Conservation (phyloP, 345 rosid genomes). For the Bruguiera sexangula region DNA sequence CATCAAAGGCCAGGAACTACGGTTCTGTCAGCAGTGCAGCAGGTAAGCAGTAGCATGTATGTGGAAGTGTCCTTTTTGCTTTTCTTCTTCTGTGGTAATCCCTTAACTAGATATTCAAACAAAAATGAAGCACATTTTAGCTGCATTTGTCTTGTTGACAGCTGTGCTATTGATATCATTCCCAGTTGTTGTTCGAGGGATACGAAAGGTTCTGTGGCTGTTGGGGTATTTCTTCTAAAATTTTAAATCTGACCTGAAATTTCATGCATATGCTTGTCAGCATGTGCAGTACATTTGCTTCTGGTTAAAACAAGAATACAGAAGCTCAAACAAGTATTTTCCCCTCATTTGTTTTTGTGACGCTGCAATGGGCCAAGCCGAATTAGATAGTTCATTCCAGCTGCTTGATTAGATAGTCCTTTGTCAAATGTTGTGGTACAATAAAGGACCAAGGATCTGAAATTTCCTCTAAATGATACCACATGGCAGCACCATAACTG, state of each 20-base stretch:
- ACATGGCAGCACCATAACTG: neutral
- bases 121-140: neutral
- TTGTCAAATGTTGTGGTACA: too few species aligned
- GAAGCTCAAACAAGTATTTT: neutral
- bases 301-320: neutral
- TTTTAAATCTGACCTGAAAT: neutral
- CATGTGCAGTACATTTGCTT: neutral
- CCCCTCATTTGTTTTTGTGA: too few species aligned
- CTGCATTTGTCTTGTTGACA: neutral
- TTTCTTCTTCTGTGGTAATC: neutral
- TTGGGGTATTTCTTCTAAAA: neutral
- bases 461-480: neutral
- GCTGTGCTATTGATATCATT: neutral
- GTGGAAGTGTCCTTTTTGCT: neutral
- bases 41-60: conserved; percentile 35
- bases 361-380: too few species aligned
- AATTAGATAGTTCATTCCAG: neutral
- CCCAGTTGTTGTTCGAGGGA: neutral
- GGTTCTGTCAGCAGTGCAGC: conserved; percentile 90
- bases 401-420: neutral
- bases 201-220: neutral
- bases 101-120: neutral
- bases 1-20: conserved; percentile 55
- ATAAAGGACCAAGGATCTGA: neutral
- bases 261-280: neutral